Evolutionary conservation across 1,284 basidiomycete genomes (phyloP), one percentile per base, ranked within the genome.

Genomic region (Microbotryum lychnidis-dioicae): DNA sequence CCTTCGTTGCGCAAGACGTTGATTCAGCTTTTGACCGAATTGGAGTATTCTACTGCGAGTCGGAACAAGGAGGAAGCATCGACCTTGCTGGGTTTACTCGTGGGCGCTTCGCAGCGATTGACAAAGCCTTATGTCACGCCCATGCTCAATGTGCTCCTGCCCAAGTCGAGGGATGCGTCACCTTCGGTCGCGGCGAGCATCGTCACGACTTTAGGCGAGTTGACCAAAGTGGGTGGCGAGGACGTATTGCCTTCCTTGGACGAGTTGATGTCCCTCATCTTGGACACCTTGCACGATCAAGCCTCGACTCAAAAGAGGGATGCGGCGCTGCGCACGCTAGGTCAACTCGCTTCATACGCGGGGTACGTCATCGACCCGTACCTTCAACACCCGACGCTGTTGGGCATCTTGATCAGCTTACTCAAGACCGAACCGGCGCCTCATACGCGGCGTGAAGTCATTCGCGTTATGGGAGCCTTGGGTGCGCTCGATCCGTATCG

Each of bases 111-210:
- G 0, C 89, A 94, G 69, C 84, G 89, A 33, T 83, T 98, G 10
- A 96, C 98, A 77, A 94, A 93, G 74, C 91, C 92, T 18, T 98
- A 99, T 75, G 91, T 92, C 0, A 81, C 94, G n/a, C 91, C 94
- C 0, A 96, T 99, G 80, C 82, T 98, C 16, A 85, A 87, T 44
- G 92, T 94, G 2, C 83, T 98, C 6, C 81, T 98, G 12, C 85
- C 85, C 29, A 93, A 92, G 72, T 90, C 92, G 1, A 85, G 86
- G 62, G 92, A 94, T 70, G 76, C 79, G 9, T 92, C 91, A 63
- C 83, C 91, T 1, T 85, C 87, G 1, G 93, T 98, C 12, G 90
- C 93, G 0, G 89, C 94, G 0, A 87, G 93, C 65, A 89, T 97
- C 60, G 80, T 98, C 56, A 88, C 89, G 80, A 97, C 93, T 73